A percentile compares a stretch with the other conserved stretches of the same genome.
Evolutionary conservation across 176 grass and related monocot genomes (phyloP).

Genomic region (Musa troglodytarum): DNA sequence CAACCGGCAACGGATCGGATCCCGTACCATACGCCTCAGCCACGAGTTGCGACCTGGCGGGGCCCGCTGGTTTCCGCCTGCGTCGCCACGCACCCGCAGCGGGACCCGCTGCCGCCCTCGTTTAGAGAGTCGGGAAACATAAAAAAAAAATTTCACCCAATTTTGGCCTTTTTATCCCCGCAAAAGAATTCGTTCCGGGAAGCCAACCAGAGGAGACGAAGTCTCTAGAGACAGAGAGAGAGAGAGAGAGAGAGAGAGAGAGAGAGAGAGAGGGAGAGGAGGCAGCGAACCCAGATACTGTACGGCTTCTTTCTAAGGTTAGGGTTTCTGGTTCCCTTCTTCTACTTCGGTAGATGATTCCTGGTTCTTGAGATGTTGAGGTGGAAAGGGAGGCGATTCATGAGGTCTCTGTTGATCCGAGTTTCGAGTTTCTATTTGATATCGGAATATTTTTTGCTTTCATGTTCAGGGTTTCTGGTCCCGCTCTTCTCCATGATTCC

Average conservation of each 20-base stretch:
- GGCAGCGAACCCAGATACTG: no score
- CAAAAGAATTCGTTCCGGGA: background rate
- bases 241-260: background rate
- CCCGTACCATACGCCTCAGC: background rate
- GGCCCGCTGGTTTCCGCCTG: background rate
- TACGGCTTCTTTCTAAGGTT: no score
- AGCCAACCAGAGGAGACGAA: background rate
- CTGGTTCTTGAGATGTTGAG: no score
- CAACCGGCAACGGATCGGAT: constrained; percentile 4
- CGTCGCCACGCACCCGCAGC: background rate
- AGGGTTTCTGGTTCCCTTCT: no score
- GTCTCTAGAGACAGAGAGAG: background rate
- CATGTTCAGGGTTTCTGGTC: background rate
- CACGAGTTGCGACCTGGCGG: constrained; percentile 1
- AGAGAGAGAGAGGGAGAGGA: background rate
- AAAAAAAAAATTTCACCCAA: background rate
- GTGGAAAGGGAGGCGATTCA: no score
- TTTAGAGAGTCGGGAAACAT: background rate
- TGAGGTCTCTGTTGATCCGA: no score
- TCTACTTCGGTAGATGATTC: no score
- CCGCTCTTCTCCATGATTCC: background rate
- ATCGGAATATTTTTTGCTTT: no score
- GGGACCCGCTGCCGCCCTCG: background rate
- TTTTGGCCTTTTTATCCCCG: background rate
- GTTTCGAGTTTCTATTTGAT: no score